Evolutionary conservation across 208 protist species (phyloP), one percentile per base, ranked within the genome.

Genomic region (Phytomonas sp.): DNA sequence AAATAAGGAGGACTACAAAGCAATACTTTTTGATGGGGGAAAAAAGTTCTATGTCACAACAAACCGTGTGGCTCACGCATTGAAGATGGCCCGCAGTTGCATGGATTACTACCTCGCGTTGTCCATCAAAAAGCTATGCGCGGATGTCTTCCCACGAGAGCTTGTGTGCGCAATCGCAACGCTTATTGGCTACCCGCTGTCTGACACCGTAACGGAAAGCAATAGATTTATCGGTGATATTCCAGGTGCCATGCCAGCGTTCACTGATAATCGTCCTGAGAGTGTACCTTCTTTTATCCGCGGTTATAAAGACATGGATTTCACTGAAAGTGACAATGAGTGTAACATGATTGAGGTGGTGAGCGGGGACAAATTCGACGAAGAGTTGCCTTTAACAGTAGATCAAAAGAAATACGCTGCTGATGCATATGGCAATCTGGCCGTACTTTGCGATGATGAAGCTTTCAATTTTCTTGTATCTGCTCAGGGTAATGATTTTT

Each of bases 41-140:
- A 93, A 91, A 70, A 95, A 93, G 70, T 40, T 92, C 49, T 95
- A 86, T 67, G 65, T 93, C 4, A 80, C 87, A 33, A 72, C 81
- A 19, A 72, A 84, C 8, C 63, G 65, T 45, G 70, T 89, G 19
- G 90, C 86, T 32, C 59, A 61, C 16, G 73, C 80, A 14, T 52
- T 95, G 36, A 75, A 85, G 67, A 81, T 83, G 45, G 77, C 83
- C 30, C 80, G 88, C 7, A 78, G 92, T 32, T 92, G 86, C 73
- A 89, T 96, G 69, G 91, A 96, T 69, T 94, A 90, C 70, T 96
- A 92, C 67, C 78, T 96, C 37, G 88, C 86, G 8, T 77, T 88
- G 30, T 79, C 79, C 69, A 92, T 96, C 72, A 89, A 88, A 49
- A 78, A 86, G 34, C 78, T 94, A 0, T 74, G 86, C 56, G 83